A percentile compares a stretch with the other conserved stretches of the same genome.
Evolutionary conservation across 345 rosid species (phyloP).

Genomic region (Eucalyptus curtisii): DNA sequence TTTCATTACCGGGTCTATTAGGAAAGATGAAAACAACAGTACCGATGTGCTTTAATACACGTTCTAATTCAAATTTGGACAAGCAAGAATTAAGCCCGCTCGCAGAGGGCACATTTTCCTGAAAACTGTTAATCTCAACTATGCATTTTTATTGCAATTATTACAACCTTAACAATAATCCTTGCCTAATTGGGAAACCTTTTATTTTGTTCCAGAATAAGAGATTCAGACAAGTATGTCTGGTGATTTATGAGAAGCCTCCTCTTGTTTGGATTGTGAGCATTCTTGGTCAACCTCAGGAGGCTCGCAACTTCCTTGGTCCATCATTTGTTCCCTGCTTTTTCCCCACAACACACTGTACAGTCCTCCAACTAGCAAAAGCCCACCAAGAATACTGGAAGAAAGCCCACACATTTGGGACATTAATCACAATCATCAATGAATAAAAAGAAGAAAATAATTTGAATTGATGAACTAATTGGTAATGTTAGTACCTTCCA

Average conservation of each 20-base stretch:
- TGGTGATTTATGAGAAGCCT: not conserved
- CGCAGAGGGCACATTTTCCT: not conserved
- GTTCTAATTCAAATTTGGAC: not conserved
- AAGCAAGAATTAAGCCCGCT: not conserved
- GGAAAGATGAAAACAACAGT: not conserved
- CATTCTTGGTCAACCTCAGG: not conserved
- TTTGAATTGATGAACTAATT: not conserved
- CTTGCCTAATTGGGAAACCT: not conserved
- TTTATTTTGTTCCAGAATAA: not conserved
- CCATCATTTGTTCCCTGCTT: constrained; percentile 30
- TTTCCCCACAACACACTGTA: constrained; percentile 87
- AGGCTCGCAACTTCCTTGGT: not conserved
- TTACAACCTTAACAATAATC: not conserved
- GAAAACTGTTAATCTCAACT: not conserved
- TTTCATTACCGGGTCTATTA: not conserved
- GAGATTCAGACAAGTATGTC: not conserved
- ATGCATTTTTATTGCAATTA: not conserved
- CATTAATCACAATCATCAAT: not conserved
- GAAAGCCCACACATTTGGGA: not conserved
- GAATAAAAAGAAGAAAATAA: not conserved
- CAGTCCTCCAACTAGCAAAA: constrained; percentile 63
- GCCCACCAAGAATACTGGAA: constrained; percentile 60
- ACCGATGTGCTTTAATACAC: not conserved
- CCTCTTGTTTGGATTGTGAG: not conserved
- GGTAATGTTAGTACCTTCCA: constrained; percentile 45